A percentile compares a stretch with the other conserved stretches of the same genome.
Evolutionary conservation across 345 rosid genomes (phyloP).

Genomic region (Geranium brycei): DNA sequence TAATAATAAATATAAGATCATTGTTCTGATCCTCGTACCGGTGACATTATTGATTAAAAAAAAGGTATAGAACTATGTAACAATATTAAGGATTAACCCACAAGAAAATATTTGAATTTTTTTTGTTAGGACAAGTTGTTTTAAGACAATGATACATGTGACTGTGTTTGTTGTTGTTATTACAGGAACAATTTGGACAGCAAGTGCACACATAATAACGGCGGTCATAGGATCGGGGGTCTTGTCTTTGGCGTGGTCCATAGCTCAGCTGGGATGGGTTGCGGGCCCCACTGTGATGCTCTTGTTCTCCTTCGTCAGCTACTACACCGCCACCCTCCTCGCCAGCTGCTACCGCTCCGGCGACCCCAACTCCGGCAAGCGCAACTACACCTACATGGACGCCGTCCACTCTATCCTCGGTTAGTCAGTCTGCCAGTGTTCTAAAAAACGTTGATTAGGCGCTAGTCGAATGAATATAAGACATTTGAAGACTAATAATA

Average conservation of each 20-base stretch:
- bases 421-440: background rate
- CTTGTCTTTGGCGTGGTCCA: slow-evolving; percentile 30
- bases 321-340: slow-evolving; percentile 25
- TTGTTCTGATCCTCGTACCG: too few relatives aligned
- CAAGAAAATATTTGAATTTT: too few relatives aligned
- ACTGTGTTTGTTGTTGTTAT: too few relatives aligned
- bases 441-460: too few relatives aligned
- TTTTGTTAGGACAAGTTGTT: too few relatives aligned
- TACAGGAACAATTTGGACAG: slow-evolving; percentile 30
- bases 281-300: slow-evolving; percentile 33
- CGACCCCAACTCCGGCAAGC: slow-evolving; percentile 23
- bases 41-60: too few relatives aligned
- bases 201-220: slow-evolving; percentile 32
- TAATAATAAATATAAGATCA: too few relatives aligned
- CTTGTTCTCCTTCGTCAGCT: slow-evolving; percentile 28
- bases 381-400: slow-evolving; percentile 29
- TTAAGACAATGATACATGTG: too few relatives aligned
- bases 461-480: too few relatives aligned
- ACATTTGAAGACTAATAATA: too few relatives aligned
- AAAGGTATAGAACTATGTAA: too few relatives aligned
- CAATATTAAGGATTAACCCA: too few relatives aligned
- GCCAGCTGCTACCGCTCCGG: slow-evolving; percentile 30
- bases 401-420: slow-evolving; percentile 28
- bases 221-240: slow-evolving; percentile 36
- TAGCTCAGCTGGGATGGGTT: slow-evolving; percentile 33